Conservation (phyloP, 192 early-diverging fungal genomes). For the Coemansia sp. region DNA sequence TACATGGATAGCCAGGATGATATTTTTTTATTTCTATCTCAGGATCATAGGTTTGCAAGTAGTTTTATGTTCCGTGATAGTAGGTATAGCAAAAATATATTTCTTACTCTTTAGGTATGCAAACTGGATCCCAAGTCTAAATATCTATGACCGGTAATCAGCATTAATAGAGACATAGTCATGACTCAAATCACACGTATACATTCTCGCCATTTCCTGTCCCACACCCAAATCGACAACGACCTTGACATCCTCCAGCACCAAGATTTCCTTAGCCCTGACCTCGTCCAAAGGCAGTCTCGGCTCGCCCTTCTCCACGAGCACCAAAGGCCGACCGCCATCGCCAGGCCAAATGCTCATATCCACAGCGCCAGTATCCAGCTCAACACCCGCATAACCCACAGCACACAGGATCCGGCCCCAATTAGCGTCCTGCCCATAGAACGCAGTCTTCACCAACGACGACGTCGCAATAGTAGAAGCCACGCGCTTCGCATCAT, state of each 20-base stretch:
- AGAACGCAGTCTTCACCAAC: slow-evolving; percentile 94
- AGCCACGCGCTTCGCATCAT: slow-evolving; percentile 78
- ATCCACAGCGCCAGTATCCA: slow-evolving; percentile 74
- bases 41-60: no score
- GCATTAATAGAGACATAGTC: slow-evolving; percentile 95
- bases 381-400: slow-evolving; percentile 73
- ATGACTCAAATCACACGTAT: slow-evolving; percentile 93
- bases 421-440: slow-evolving; percentile 98
- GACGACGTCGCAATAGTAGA: slow-evolving; percentile 88
- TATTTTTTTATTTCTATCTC: no score
- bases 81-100: neutral
- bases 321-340: slow-evolving; percentile 59
- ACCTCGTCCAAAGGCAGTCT: slow-evolving; percentile 74
- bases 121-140: no score
- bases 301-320: slow-evolving; percentile 83
- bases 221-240: slow-evolving; percentile 79
- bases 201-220: slow-evolving; percentile 74
- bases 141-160: slow-evolving; percentile 69
- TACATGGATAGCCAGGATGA: no score
- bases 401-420: slow-evolving; percentile 91
- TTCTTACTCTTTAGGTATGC: neutral
- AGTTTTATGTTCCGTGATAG: no score
- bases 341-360: slow-evolving; percentile 73
- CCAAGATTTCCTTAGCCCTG: slow-evolving; percentile 78
- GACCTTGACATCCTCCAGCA: slow-evolving; percentile 81